phyloP scores from a whole-genome alignment of 371 early-diverging fungal genomes.

The Entomophthora muscae region DNA sequence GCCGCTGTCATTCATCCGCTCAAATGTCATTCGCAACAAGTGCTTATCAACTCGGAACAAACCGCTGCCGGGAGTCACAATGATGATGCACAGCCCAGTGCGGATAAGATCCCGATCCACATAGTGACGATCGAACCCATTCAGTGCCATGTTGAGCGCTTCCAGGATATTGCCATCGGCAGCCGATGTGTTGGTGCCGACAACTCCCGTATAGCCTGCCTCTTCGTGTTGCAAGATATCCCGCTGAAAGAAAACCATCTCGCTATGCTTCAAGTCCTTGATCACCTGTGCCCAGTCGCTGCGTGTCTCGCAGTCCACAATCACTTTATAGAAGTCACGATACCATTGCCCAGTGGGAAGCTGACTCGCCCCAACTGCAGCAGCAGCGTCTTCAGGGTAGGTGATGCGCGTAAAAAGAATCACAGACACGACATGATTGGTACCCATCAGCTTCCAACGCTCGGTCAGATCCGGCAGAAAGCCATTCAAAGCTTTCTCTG shows the following conservation, averaged over 20 bases:
- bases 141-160: slow-evolving; percentile 86
- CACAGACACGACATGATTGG: slow-evolving; percentile 92
- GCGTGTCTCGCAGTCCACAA: slow-evolving; percentile 81
- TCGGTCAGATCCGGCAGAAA: slow-evolving; percentile 79
- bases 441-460: slow-evolving; percentile 63
- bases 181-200: slow-evolving; percentile 51
- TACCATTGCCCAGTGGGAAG: slow-evolving; percentile 34
- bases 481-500: slow-evolving; percentile 75
- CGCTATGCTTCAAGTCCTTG: slow-evolving; percentile 47
- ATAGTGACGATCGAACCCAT: slow-evolving; percentile 82
- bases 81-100: slow-evolving; percentile 80
- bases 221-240: slow-evolving; percentile 47
- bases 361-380: slow-evolving; percentile 26
- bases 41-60: slow-evolving; percentile 69
- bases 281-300: slow-evolving; percentile 70
- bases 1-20: slow-evolving; percentile 87
- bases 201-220: slow-evolving; percentile 25
- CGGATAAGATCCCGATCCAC: slow-evolving; percentile 82
- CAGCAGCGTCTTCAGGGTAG: slow-evolving; percentile 36
- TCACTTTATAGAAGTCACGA: slow-evolving; percentile 87
- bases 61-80: slow-evolving; percentile 81
- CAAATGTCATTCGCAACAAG: slow-evolving; percentile 73
- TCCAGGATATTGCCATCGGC: slow-evolving; percentile 86
- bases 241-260: slow-evolving; percentile 59
- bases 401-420: slow-evolving; percentile 80